phyloP scores from a whole-genome alignment of 106 monocot species.

The Gastrodia elata region DNA sequence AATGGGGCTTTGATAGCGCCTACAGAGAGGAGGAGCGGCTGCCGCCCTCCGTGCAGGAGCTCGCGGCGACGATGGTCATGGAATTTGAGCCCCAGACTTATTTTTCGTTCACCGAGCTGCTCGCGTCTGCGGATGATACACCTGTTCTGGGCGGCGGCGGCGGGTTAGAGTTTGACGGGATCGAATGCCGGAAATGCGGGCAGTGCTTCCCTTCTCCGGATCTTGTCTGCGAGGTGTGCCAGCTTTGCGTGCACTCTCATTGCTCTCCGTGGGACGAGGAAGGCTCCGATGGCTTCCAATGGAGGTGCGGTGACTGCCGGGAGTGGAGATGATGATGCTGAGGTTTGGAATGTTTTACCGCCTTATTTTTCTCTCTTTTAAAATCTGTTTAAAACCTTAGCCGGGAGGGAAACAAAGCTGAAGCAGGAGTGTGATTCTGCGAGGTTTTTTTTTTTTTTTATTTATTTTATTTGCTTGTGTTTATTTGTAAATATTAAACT shows the following conservation, averaged over 20 bases:
- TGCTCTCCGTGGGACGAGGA: constrained; percentile 72
- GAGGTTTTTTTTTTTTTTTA: not conserved
- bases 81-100: constrained; percentile 90
- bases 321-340: constrained; percentile 46
- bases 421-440: not conserved
- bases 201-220: constrained; percentile 29
- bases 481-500: constrained; percentile 6
- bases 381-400: not conserved
- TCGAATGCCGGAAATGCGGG: constrained; percentile 47
- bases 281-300: constrained; percentile 9
- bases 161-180: constrained; percentile 1
- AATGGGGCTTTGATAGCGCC: constrained; percentile 11
- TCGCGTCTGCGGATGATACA: constrained; percentile 46
- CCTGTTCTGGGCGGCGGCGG: not conserved
- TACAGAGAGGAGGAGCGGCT: constrained; percentile 1
- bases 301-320: constrained; percentile 68
- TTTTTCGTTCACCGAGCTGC: constrained; percentile 74
- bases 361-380: not conserved
- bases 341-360: not conserved
- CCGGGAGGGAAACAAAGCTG: not conserved
- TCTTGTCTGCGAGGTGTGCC: constrained; percentile 48
- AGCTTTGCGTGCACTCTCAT: constrained; percentile 41
- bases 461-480: too few relatives aligned
- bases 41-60: constrained; percentile 8
- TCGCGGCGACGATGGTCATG: constrained; percentile 19